These are phyloP conservation scores for Fusarium denticulatum DNA, from an alignment of 2,329 filamentous ascomycete genomes.

Conservation along the genomic window DNA sequence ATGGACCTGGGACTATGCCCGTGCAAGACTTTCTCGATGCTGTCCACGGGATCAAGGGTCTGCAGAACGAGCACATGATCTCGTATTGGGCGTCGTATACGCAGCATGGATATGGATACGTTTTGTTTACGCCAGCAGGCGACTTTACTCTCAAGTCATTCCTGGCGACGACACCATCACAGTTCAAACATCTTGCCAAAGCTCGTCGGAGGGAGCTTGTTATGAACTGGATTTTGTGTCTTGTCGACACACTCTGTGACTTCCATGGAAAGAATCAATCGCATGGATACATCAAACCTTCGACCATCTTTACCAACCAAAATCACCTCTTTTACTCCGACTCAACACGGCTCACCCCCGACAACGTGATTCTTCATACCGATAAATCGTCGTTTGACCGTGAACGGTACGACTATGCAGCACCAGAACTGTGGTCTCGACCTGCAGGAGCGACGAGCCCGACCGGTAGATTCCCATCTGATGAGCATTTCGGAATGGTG, in stretches of 20 bases:
- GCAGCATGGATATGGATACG: slow-evolving; percentile 69
- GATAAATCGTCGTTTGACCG: slow-evolving; percentile 67
- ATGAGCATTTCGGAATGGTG: slow-evolving; percentile 51
- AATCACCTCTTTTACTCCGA: slow-evolving; percentile 76
- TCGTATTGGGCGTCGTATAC: slow-evolving; percentile 77
- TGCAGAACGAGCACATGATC: slow-evolving; percentile 76
- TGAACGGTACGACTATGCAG: slow-evolving; percentile 77
- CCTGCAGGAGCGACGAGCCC: slow-evolving; percentile 50
- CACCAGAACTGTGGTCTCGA: slow-evolving; percentile 72
- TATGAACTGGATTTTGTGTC: slow-evolving; percentile 79
- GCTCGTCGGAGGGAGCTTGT: slow-evolving; percentile 67
- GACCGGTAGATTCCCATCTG: slow-evolving; percentile 49
- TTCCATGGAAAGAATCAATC: slow-evolving; percentile 71
- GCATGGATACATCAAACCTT: slow-evolving; percentile 76
- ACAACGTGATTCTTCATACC: slow-evolving; percentile 53
- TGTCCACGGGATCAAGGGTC: slow-evolving; percentile 64
- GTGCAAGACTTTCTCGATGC: slow-evolving; percentile 68
- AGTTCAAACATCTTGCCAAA: slow-evolving; percentile 71
- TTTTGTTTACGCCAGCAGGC: slow-evolving; percentile 72
- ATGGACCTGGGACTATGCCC: slow-evolving; percentile 54
- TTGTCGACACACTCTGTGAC: slow-evolving; percentile 73
- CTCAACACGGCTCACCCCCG: slow-evolving; percentile 60
- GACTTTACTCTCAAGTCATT: slow-evolving; percentile 75
- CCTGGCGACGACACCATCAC: slow-evolving; percentile 69
- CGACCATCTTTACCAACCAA: slow-evolving; percentile 72